phyloP scores from a whole-genome alignment of 805 yeast species.

The Diddensiella transvaalensis region DNA sequence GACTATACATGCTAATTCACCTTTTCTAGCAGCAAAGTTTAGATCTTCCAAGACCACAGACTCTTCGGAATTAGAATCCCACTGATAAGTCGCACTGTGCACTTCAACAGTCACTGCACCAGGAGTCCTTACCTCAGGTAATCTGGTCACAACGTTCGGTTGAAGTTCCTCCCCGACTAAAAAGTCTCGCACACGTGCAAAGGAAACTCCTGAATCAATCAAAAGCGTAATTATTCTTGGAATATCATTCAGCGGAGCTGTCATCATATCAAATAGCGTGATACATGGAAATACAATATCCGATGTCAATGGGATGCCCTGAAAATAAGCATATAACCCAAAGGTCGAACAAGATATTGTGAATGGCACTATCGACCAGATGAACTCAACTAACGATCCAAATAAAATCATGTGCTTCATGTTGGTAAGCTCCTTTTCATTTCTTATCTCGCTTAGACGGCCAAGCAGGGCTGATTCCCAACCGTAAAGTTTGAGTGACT shows the following conservation, averaged over 20 bases:
- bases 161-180: conserved; percentile 44
- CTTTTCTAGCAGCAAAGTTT: conserved; percentile 61
- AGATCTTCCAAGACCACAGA: conserved; percentile 38
- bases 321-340: conserved; percentile 65
- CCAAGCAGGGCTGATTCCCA: conserved; percentile 89
- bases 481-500: conserved; percentile 87
- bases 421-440: conserved; percentile 77
- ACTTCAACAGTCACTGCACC: conserved; percentile 52
- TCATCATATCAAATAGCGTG: conserved; percentile 48
- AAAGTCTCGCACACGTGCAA: conserved; percentile 44
- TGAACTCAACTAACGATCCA: conserved; percentile 65
- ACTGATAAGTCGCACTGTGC: conserved; percentile 21
- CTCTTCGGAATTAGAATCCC: conserved; percentile 47
- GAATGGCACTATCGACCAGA: conserved; percentile 85
- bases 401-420: conserved; percentile 69
- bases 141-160: conserved; percentile 34
- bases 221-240: conserved; percentile 47
- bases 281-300: conserved; percentile 76
- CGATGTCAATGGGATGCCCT: conserved; percentile 69
- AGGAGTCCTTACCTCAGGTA: conserved; percentile 30
- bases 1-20: conserved; percentile 74
- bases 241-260: conserved; percentile 47
- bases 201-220: conserved; percentile 37
- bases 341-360: conserved; percentile 87
- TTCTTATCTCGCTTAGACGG: conserved; percentile 76